These are phyloP conservation scores for Camptophora hylomeconis DNA, from an alignment of 2,329 filamentous ascomycete genomes.

Conservation along the genomic window DNA sequence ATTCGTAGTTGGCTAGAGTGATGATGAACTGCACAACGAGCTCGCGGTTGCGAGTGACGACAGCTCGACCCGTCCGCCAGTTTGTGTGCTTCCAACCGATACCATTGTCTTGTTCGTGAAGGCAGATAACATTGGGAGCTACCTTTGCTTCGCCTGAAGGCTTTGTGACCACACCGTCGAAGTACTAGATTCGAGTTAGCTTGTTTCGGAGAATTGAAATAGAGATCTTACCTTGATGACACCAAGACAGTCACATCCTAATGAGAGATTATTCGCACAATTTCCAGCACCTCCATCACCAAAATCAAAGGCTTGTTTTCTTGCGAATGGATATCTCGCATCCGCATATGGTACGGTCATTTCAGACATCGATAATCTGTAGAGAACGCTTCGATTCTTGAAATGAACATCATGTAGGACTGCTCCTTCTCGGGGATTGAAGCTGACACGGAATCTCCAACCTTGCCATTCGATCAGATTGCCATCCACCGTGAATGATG, in stretches of 20 bases:
- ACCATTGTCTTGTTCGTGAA: constrained; percentile 58
- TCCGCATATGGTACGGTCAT: constrained; percentile 60
- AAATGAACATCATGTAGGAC: constrained; percentile 59
- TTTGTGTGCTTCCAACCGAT: constrained; percentile 62
- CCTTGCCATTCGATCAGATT: constrained; percentile 49
- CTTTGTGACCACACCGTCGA: constrained; percentile 43
- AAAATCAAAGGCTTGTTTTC: constrained; percentile 61
- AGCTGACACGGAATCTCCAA: constrained; percentile 54
- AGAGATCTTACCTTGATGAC: constrained; percentile 38
- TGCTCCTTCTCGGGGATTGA: constrained; percentile 57
- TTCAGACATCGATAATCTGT: constrained; percentile 54
- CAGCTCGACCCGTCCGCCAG: constrained; percentile 48
- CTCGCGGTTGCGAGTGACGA: constrained; percentile 48
- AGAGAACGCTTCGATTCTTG: constrained; percentile 51
- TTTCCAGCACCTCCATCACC: constrained; percentile 56
- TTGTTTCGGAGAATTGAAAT: neutral
- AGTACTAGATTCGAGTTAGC: constrained; percentile 28
- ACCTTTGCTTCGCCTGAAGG: constrained; percentile 38
- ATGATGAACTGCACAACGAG: constrained; percentile 56
- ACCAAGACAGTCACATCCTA: constrained; percentile 58
- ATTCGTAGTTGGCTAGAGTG: constrained; percentile 60
- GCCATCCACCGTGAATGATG: constrained; percentile 48
- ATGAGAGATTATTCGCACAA: constrained; percentile 52
- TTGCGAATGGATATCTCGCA: constrained; percentile 50
- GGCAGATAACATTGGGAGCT: constrained; percentile 49